Evolutionary conservation across 441 rosid species (phyloP).

Genomic region (Brassica hybrid): DNA sequence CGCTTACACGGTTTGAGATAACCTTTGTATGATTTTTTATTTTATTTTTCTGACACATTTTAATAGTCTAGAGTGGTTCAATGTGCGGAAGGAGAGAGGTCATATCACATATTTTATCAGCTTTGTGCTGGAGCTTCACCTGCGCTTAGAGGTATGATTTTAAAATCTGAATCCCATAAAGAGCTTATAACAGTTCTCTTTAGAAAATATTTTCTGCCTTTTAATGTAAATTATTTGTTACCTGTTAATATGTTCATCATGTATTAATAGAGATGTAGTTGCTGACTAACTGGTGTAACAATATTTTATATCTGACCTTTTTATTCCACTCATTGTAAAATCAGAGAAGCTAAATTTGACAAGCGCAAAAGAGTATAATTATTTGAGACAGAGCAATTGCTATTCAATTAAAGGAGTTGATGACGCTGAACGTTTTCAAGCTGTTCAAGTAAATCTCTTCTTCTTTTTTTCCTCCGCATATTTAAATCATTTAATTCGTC

Average conservation of each 20-base stretch:
- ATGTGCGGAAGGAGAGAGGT: conserved; percentile 90
- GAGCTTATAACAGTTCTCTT: neutral
- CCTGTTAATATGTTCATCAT: neutral
- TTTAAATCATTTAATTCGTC: neutral
- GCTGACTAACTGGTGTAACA: conserved; percentile 22
- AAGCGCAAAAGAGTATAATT: conserved; percentile 75
- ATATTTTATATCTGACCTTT: conserved; percentile 27
- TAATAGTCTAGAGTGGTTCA: conserved; percentile 97
- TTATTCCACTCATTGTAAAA: conserved; percentile 36
- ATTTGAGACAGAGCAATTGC: conserved; percentile 87
- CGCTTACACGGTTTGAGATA: too few species aligned
- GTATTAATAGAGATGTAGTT: conserved; percentile 12
- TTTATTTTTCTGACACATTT: conserved; percentile 29
- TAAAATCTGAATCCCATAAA: conserved; percentile 2
- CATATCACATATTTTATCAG: conserved; percentile 96
- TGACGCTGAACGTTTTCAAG: conserved; percentile 72
- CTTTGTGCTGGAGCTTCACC: conserved; percentile 91
- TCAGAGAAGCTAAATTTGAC: too few species aligned
- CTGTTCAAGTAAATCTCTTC: conserved; percentile 57
- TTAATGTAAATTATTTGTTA: neutral
- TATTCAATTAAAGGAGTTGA: conserved; percentile 72
- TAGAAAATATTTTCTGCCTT: neutral
- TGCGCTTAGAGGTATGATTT: conserved; percentile 65
- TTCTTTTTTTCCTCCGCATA: too few species aligned
- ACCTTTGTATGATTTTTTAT: too few species aligned